phyloP scores from a whole-genome alignment of 345 rosid genomes.

The Litchi chinensis region DNA sequence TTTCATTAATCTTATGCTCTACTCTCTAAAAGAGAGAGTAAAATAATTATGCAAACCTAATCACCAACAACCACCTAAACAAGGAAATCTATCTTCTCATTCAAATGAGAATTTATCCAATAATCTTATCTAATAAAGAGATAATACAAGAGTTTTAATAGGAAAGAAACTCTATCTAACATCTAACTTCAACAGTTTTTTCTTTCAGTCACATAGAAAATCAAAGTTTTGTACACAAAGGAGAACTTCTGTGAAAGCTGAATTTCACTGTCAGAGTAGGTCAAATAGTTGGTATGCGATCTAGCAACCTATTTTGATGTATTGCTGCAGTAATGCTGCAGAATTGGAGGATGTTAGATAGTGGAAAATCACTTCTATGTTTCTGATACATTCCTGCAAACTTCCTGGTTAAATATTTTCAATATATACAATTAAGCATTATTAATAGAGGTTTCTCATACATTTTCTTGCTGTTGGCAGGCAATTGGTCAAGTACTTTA shows the following conservation, averaged over 20 bases:
- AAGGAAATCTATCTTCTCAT: too few relatives aligned
- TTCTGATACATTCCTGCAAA: neutral
- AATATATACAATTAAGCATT: neutral
- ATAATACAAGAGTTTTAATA: too few relatives aligned
- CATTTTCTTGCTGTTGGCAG: conserved; percentile 36
- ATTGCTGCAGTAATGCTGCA: neutral
- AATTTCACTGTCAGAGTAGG: neutral
- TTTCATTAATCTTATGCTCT: too few relatives aligned
- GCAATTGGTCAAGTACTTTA: conserved; percentile 92
- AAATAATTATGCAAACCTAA: too few relatives aligned
- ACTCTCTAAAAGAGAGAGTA: too few relatives aligned
- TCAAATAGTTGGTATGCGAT: neutral
- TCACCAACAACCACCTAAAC: too few relatives aligned
- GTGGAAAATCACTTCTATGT: neutral
- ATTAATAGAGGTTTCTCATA: neutral
- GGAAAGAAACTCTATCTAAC: too few relatives aligned
- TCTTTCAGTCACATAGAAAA: neutral
- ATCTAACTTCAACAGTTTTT: too few relatives aligned
- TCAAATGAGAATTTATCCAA: too few relatives aligned
- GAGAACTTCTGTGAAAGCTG: neutral
- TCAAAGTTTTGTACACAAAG: neutral
- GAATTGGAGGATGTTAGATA: neutral
- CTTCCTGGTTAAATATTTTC: neutral
- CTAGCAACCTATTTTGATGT: conserved; percentile 6
- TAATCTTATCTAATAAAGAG: too few relatives aligned